phyloP scores from a whole-genome alignment of 78 protist genomes.

The Cyanophora paradoxa region DNA sequence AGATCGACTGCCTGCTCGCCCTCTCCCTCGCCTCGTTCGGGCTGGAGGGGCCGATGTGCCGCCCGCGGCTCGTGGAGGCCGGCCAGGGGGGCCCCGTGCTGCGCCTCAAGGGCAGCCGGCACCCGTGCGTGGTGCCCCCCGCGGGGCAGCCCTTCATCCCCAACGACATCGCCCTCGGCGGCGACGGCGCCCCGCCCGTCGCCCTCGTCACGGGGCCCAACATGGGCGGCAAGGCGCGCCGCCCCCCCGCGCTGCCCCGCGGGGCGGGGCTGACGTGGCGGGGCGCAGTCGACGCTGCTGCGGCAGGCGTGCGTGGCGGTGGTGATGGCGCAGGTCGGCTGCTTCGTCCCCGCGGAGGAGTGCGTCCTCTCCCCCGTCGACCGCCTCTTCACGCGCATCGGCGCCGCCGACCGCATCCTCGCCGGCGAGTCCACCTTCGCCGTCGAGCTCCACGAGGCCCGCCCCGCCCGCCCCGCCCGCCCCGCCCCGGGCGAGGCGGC shows the following conservation, averaged over 20 bases:
- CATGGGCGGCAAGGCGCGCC: constrained; percentile 51
- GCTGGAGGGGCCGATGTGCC: too few species aligned
- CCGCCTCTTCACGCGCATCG: constrained; percentile 91
- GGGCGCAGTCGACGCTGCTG: background rate
- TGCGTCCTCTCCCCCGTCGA: constrained; percentile 80
- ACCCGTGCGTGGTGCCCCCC: constrained; percentile 3
- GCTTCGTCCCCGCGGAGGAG: constrained; percentile 80
- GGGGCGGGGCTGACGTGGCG: background rate
- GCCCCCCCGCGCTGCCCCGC: background rate
- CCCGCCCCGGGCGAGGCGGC: too few species aligned
- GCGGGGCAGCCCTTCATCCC: constrained; percentile 9
- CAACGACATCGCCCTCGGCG: constrained; percentile 42
- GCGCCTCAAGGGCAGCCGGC: constrained; percentile 6
- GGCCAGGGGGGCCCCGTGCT: background rate
- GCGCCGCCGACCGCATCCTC: constrained; percentile 77
- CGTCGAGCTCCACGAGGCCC: constrained; percentile 85
- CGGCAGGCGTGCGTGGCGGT: constrained; percentile 37
- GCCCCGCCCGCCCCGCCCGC: background rate
- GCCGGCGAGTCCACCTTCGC: constrained; percentile 92
- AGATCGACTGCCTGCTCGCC: constrained; percentile 32
- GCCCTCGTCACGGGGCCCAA: constrained; percentile 92
- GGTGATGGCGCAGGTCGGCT: constrained; percentile 94
- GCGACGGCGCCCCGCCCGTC: background rate
- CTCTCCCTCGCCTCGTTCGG: too few species aligned
- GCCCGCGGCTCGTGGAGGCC: background rate